A percentile compares a stretch with the other conserved stretches of the same genome.
These are phyloP conservation scores for Colletotrichum tabaci DNA, from an alignment of 2,329 filamentous ascomycete genomes.

Conservation along the genomic window DNA sequence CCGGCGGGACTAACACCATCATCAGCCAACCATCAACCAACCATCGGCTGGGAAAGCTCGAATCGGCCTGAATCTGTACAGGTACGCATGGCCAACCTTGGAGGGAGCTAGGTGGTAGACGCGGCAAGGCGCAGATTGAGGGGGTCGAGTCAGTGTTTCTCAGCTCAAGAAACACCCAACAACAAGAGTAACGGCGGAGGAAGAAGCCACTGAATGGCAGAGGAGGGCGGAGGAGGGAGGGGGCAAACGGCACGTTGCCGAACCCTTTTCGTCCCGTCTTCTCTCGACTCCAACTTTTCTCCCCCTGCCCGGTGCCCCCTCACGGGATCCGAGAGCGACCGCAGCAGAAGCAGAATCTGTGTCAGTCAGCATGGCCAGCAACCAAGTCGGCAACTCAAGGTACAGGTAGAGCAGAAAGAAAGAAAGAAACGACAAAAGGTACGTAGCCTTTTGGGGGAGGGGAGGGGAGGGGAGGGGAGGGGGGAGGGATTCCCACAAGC, in stretches of 20 bases:
- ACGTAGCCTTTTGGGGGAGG: constrained; percentile 1
- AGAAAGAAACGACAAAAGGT: neutral
- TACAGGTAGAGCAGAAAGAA: too few species aligned
- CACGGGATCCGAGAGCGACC: constrained; percentile 19
- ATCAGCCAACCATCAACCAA: neutral
- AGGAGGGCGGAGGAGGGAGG: neutral
- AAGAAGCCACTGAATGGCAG: neutral
- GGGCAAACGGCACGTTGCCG: constrained; percentile 32
- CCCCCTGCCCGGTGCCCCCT: neutral
- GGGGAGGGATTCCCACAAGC: neutral
- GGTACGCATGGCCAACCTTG: constrained; percentile 31
- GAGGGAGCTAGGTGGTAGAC: neutral
- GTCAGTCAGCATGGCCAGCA: constrained; percentile 23
- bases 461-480: too few species aligned
- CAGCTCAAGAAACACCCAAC: neutral
- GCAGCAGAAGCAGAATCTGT: constrained; percentile 23
- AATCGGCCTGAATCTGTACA: constrained; percentile 8
- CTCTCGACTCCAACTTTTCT: constrained; percentile 20
- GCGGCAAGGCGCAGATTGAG: constrained; percentile 10
- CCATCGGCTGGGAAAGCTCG: neutral
- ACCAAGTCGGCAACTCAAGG: neutral
- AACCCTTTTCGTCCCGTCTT: neutral
- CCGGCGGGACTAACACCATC: constrained; percentile 3
- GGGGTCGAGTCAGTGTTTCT: constrained; percentile 27
- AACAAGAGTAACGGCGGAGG: neutral